Conservation (phyloP, 1,284 basidiomycete genomes). For the Vanrija sp. region DNA sequence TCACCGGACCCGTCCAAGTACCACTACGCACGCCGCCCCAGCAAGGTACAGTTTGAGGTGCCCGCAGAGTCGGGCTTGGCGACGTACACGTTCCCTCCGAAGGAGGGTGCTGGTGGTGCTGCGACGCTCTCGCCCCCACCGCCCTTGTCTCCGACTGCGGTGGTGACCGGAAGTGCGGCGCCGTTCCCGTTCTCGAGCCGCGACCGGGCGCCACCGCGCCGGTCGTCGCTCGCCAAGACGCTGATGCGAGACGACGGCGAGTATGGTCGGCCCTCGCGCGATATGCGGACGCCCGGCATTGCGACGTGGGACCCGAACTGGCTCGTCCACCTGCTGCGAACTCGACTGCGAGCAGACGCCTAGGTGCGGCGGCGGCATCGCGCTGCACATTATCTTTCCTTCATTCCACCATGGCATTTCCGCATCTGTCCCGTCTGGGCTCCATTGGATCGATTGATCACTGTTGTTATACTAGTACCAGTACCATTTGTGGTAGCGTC, state of each 20-base stretch:
- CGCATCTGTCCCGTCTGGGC: too few species aligned
- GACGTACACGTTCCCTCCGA: conserved; percentile 26
- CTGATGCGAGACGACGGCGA: conserved; percentile 1
- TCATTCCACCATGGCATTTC: background rate
- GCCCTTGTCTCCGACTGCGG: too few species aligned
- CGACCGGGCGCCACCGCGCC: conserved; percentile 12
- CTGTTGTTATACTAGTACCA: background rate
- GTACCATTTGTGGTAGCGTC: background rate
- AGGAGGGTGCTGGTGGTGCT: background rate
- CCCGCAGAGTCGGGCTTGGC: conserved; percentile 12
- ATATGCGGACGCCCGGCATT: conserved; percentile 21
- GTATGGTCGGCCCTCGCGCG: background rate
- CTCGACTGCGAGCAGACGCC: conserved; percentile 15
- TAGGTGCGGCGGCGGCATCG: background rate
- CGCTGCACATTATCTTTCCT: background rate
- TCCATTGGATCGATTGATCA: background rate
- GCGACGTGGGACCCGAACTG: conserved; percentile 43
- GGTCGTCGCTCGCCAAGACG: conserved; percentile 19
- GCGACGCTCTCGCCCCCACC: background rate
- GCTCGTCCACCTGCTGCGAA: conserved; percentile 36
- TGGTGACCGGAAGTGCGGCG: background rate
- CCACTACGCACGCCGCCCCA: conserved; percentile 31
- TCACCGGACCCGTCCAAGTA: conserved; percentile 2
- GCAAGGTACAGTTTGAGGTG: conserved; percentile 46
- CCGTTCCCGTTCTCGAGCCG: conserved; percentile 4